Evolutionary conservation across 345 rosid species (phyloP), one percentile per base, ranked within the genome.

Genomic region (Hibiscus trionum): DNA sequence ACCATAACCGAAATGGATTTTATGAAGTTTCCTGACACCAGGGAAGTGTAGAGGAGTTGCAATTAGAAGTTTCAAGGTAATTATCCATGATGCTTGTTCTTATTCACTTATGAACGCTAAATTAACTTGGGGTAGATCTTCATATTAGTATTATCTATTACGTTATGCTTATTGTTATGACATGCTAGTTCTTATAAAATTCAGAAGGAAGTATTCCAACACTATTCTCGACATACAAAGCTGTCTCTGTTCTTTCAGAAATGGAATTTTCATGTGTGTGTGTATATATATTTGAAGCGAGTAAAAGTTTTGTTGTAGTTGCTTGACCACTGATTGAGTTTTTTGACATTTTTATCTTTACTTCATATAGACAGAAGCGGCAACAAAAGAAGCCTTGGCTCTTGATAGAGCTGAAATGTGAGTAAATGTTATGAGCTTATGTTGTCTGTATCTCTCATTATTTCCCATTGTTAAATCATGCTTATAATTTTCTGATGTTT

Each of bases 31-130:
- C 88, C 93, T 77, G 97, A 95, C 74, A 92, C 82, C 62, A n/a
- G 97, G 97, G 37, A 84, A 84, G 78, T 95, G 92, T 67, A 88
- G 88, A 81, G 98, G 97, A 35, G 90, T 94, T 16, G 89, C 98
- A 46, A 86, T 90, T 64, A 82, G 90, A 29, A 82, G 81, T 69
- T 94, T 94, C 61, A 77, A 91, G 87, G 65, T 57, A 70, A 56
- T 2, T 3, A 42, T 44, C 21, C 27, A 4, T 21, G 17, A 27
- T 47, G 52, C 52, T 11, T 47, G 16, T 49, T 24, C 0, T 11
- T 70, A 37, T 19, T 3, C 37, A 33, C 37, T 33, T 33, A 35
- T 35, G 39, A 35, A 52, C 31, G n/a, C 50, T 19, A 17, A 17
- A 19, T 6, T 17, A 17, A 19, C 0, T 70, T 5, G 17, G 24